A percentile compares a stretch with the other conserved stretches of the same genome.
These are phyloP conservation scores for Colletotrichum sp. DNA, from an alignment of 2,329 filamentous ascomycete genomes.

Conservation along the genomic window DNA sequence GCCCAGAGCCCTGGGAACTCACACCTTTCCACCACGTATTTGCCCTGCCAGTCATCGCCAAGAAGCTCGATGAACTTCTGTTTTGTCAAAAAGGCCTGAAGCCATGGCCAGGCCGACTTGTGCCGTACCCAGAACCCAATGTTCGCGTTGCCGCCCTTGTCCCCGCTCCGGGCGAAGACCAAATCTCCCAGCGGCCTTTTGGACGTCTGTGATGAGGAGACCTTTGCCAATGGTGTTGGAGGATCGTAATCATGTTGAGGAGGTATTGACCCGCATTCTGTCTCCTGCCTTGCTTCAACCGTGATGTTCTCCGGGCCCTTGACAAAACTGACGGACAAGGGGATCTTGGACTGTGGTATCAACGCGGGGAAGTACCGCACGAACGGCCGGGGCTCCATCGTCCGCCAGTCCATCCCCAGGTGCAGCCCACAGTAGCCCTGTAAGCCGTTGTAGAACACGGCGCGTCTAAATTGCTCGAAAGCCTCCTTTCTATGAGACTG, in stretches of 20 bases:
- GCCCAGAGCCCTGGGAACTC: slow-evolving; percentile 47
- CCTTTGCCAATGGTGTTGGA: background rate
- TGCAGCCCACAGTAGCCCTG: slow-evolving; percentile 38
- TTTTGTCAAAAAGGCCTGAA: slow-evolving; percentile 41
- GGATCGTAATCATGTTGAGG: background rate
- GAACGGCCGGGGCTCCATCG: slow-evolving; percentile 35
- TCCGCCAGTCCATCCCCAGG: slow-evolving; percentile 39
- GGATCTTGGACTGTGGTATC: background rate
- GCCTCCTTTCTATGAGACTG: slow-evolving; percentile 31
- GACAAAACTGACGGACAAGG: slow-evolving; percentile 26
- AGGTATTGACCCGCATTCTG: background rate
- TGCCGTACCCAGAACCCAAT: slow-evolving; percentile 41
- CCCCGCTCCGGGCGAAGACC: slow-evolving; percentile 34
- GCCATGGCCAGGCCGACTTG: slow-evolving; percentile 43
- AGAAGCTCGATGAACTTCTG: slow-evolving; percentile 42
- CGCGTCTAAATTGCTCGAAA: slow-evolving; percentile 24
- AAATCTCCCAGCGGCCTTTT: slow-evolving; percentile 32
- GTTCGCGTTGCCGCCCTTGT: slow-evolving; percentile 39
- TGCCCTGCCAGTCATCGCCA: slow-evolving; percentile 46
- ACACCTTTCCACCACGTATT: slow-evolving; percentile 46
- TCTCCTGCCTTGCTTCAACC: background rate
- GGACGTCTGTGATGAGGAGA: background rate
- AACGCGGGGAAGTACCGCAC: slow-evolving; percentile 38
- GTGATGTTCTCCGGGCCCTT: slow-evolving; percentile 7
- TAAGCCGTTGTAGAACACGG: slow-evolving; percentile 33